These are phyloP conservation scores for Blastobotrys parvus DNA, from an alignment of 805 yeast species.

Conservation along the genomic window DNA sequence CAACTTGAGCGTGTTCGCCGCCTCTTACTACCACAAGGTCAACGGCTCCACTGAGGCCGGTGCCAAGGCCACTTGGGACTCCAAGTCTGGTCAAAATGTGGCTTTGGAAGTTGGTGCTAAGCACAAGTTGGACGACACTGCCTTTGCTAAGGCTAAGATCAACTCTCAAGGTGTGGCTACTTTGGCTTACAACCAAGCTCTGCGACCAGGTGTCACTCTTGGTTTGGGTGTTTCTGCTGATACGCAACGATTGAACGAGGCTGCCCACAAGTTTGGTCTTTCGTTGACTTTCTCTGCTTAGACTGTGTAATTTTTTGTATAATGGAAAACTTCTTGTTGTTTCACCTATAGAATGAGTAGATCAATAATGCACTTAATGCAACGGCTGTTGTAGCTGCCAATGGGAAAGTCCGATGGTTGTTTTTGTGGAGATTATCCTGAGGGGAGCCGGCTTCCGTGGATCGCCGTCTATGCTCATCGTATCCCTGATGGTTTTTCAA, in stretches of 20 bases:
- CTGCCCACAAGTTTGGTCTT: conserved; percentile 96
- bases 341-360: background rate
- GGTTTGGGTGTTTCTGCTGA: conserved; percentile 97
- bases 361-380: background rate
- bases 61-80: conserved; percentile 95
- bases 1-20: conserved; percentile 83
- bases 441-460: conserved; percentile 3
- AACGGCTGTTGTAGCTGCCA: background rate
- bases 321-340: background rate
- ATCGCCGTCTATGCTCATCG: conserved; percentile 21
- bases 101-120: conserved; percentile 94
- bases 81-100: conserved; percentile 66
- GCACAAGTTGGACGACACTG: conserved; percentile 78
- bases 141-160: conserved; percentile 93
- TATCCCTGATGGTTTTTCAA: conserved; percentile 25
- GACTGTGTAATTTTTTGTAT: background rate
- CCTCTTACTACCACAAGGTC: conserved; percentile 95
- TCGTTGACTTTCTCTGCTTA: conserved; percentile 69
- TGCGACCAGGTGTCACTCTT: conserved; percentile 92
- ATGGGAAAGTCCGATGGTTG: background rate
- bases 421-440: background rate
- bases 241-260: conserved; percentile 89
- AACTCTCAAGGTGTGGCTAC: conserved; percentile 95
- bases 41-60: conserved; percentile 91
- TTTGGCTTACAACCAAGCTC: conserved; percentile 85